Evolutionary conservation across 192 early-diverging fungal species (phyloP), one percentile per base, ranked within the genome.

Genomic region (Coemansia sp.): DNA sequence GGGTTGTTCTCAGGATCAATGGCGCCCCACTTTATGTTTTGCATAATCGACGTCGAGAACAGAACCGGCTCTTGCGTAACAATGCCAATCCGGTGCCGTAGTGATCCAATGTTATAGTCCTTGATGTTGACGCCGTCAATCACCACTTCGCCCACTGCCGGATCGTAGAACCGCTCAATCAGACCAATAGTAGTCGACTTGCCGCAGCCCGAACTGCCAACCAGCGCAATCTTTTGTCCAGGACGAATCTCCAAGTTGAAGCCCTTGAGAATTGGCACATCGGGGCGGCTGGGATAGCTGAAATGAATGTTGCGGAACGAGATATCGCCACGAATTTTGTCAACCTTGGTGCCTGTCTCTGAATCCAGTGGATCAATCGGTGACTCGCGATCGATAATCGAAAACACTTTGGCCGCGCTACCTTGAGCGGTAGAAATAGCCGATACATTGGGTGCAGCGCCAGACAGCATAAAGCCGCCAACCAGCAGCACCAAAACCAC

Each of bases 51-150:
- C 1, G 60, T 70, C 58, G 86, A 87, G 70, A 97, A 97, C 38
- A 97, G 79, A 37, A 95, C 88, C 6, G 94, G 95, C 64, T 96
- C 94, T 83, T 94, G 94, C 5, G 85, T 82, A 44, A 96, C 95
- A 46, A 96, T 84, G 37, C 93, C 95, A 58, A 97, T 92, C 53
- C 89, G 86, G 21, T 82, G 80, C n/a, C 97, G 89, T 25, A 96
- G 75, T 69, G 87, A 92, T 8, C 82, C 71, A 10, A 95, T 74
- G 57, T 96, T 93, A 51, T 85, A 79, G 18, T 90, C 85, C 60
- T 85, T 89, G 60, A 95, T 79, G 61, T 91, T 76, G 20, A 81
- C 70, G 48, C 86, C 93, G 74, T 95, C 95, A 11, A 97, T 60
- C 5, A 80, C 37, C 14, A 96, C 82, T 0, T 74, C 60, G 31